phyloP scores from a whole-genome alignment of 345 rosid genomes.

The Moricandia moricandioides region DNA sequence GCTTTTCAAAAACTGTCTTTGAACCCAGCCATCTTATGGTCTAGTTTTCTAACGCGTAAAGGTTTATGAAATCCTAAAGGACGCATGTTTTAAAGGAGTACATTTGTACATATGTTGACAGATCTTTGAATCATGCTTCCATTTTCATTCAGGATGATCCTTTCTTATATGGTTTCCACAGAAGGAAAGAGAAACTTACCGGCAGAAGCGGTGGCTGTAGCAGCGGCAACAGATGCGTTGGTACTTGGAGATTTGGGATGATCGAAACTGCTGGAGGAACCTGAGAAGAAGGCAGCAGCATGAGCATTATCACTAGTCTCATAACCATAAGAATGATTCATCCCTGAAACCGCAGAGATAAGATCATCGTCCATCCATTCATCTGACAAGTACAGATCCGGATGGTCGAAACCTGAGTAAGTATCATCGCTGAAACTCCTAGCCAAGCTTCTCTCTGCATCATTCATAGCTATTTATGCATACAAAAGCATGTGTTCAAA shows the following conservation, averaged over 20 bases:
- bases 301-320: constrained; percentile 32
- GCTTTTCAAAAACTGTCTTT: background rate
- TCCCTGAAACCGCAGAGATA: constrained; percentile 34
- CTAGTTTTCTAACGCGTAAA: background rate
- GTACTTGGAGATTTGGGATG: constrained; percentile 14
- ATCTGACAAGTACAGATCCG: constrained; percentile 49
- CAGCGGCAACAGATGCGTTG: constrained; percentile 1
- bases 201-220: constrained; percentile 19
- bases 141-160: background rate
- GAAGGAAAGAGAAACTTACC: constrained; percentile 28
- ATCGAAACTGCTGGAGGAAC: constrained; percentile 32
- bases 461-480: constrained; percentile 18
- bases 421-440: constrained; percentile 34
- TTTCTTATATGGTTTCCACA: background rate
- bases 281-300: constrained; percentile 21
- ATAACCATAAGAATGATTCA: constrained; percentile 40
- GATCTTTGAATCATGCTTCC: constrained; percentile 4
- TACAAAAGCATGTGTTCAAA: background rate
- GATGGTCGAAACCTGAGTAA: constrained; percentile 47
- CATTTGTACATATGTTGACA: background rate
- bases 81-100: background rate
- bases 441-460: constrained; percentile 18
- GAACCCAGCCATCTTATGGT: background rate
- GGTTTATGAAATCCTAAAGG: background rate
- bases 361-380: constrained; percentile 58